phyloP scores from a whole-genome alignment of 2,329 filamentous ascomycete genomes.

The Sporothrix euskadiensis region DNA sequence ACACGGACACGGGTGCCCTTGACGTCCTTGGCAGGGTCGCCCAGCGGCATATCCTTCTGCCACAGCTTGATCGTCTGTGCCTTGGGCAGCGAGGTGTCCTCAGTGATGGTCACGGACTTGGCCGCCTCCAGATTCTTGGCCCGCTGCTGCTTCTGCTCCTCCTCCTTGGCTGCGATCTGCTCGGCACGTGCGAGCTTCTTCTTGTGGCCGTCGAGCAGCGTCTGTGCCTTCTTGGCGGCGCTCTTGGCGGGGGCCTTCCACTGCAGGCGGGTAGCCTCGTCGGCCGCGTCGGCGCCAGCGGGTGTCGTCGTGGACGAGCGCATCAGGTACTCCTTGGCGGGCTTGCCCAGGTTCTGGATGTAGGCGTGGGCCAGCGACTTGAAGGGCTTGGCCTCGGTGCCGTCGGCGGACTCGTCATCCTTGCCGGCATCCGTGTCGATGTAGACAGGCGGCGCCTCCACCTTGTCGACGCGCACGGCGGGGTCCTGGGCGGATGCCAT shows the following conservation, averaged over 20 bases:
- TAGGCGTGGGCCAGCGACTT: constrained; percentile 79
- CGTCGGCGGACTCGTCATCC: constrained; percentile 67
- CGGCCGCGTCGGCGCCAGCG: constrained; percentile 62
- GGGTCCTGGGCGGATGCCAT: constrained; percentile 45
- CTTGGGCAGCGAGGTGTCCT: constrained; percentile 74
- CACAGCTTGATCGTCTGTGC: constrained; percentile 71
- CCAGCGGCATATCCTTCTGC: constrained; percentile 44
- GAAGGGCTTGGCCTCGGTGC: constrained; percentile 73
- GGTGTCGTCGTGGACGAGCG: constrained; percentile 66
- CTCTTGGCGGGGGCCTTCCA: constrained; percentile 85
- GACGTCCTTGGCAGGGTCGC: constrained; percentile 50
- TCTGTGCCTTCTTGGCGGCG: constrained; percentile 80
- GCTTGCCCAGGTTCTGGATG: constrained; percentile 64
- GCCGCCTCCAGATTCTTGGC: constrained; percentile 73
- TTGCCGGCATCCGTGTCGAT: constrained; percentile 78
- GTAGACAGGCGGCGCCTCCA: constrained; percentile 54
- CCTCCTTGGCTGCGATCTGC: constrained; percentile 69
- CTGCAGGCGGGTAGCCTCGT: constrained; percentile 62
- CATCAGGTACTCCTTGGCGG: constrained; percentile 63
- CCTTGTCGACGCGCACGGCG: constrained; percentile 50
- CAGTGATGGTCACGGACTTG: constrained; percentile 70
- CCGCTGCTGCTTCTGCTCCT: constrained; percentile 70
- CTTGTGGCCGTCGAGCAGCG: constrained; percentile 72
- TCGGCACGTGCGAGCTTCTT: constrained; percentile 81
- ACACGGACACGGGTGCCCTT: constrained; percentile 77